phyloP scores from a whole-genome alignment of 495 filamentous ascomycete genomes.

The Amniculicola lignicola region DNA sequence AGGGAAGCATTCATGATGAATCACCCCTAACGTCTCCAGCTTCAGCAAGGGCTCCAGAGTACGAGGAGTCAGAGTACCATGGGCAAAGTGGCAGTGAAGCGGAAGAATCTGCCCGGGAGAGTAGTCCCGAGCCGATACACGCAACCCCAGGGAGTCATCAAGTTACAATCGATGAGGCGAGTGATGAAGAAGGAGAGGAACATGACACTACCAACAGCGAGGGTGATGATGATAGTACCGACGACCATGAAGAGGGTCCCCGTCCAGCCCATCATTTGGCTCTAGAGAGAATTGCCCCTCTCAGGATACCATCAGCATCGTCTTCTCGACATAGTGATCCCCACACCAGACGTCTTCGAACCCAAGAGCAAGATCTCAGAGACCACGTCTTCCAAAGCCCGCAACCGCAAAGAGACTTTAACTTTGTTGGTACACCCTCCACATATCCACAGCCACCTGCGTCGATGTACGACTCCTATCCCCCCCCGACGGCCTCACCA shows the following conservation, averaged over 20 bases:
- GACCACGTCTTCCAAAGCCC: slow-evolving; percentile 34
- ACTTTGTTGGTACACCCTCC: slow-evolving; percentile 20
- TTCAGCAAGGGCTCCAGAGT: slow-evolving; percentile 3
- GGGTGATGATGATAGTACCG: slow-evolving; percentile 36
- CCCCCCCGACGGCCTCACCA: slow-evolving; percentile 10
- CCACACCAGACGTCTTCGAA: slow-evolving; percentile 20
- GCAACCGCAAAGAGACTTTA: slow-evolving; percentile 28
- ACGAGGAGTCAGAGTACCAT: slow-evolving; percentile 11
- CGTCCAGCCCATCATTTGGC: slow-evolving; percentile 10
- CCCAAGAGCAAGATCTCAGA: slow-evolving; percentile 31
- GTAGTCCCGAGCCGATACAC: slow-evolving; percentile 23
- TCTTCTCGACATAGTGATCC: slow-evolving; percentile 24
- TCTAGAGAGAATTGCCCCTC: slow-evolving; percentile 22
- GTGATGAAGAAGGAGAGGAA: slow-evolving; percentile 19
- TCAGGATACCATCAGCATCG: slow-evolving; percentile 18
- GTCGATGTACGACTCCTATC: slow-evolving; percentile 11
- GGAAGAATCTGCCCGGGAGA: slow-evolving; percentile 24
- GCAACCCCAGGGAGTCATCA: slow-evolving; percentile 6
- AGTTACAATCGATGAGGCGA: slow-evolving; percentile 31
- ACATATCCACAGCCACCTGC: slow-evolving; percentile 14
- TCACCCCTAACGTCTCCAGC: slow-evolving; percentile 28
- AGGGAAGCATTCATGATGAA: slow-evolving; percentile 10
- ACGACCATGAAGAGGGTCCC: slow-evolving; percentile 13
- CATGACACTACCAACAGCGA: slow-evolving; percentile 36
- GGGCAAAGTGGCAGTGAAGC: slow-evolving; percentile 22